Evolutionary conservation across 2,329 filamentous ascomycete genomes (phyloP).

Genomic region (Microdochium trichocladiopsis): DNA sequence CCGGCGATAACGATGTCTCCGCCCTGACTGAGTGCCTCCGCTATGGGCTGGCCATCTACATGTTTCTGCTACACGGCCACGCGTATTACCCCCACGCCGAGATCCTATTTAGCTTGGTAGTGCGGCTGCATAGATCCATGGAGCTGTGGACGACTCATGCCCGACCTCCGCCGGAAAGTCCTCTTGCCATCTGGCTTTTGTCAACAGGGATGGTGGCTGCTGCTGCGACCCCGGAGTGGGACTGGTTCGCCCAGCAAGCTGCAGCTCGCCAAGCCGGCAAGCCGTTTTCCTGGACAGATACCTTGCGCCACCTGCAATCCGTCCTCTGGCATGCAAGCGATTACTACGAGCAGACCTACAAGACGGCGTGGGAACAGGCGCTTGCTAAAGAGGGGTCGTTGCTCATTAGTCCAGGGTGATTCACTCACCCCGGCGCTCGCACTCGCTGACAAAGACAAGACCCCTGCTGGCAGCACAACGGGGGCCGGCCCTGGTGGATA

Average conservation of each 20-base stretch:
- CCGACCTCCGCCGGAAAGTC: not conserved
- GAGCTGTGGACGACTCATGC: not conserved
- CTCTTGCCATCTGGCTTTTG: not conserved
- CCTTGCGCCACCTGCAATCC: not conserved
- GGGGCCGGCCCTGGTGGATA: too few species aligned
- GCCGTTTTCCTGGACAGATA: not conserved
- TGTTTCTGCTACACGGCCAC: conserved; percentile 45
- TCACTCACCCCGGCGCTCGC: not conserved
- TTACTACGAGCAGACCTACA: not conserved
- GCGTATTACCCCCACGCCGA: conserved; percentile 47
- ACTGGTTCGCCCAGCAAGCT: not conserved
- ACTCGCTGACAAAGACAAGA: too few species aligned
- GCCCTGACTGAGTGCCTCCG: conserved; percentile 35
- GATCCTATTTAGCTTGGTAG: conserved; percentile 26
- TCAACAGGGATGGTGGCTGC: not conserved
- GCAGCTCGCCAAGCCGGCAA: not conserved
- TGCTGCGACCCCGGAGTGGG: not conserved
- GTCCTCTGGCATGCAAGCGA: not conserved
- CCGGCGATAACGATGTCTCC: not conserved
- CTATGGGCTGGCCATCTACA: conserved; percentile 38
- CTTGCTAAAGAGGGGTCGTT: not conserved
- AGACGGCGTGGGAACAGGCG: not conserved
- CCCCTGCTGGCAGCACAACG: too few species aligned
- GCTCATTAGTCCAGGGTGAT: not conserved
- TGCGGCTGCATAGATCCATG: conserved; percentile 23